Base-by-base conservation (phyloP, 2,329 filamentous ascomycete genomes). In the Arthroderma sp. region DNA sequence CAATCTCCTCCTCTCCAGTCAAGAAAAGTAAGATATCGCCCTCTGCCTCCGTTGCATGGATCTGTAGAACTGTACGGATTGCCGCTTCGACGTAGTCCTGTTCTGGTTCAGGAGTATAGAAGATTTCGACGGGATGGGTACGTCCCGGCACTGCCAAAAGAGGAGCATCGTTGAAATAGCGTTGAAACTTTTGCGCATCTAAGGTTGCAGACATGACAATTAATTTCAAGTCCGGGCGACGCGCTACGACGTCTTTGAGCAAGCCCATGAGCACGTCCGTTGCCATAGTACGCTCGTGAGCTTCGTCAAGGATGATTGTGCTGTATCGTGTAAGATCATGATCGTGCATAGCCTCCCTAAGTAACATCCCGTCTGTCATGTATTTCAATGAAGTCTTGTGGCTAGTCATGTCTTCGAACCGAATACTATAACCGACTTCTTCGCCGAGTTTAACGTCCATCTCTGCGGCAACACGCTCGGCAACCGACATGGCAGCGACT, bases 361-460 rank as follows among this genome's bases (percentile, higher is more conserved):
- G 74, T 57, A 98, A 79, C 83, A 98, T 96, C 77, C 93, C 93
- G 60, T 98, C 91, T 38, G 93, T 98, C 91, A 98, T 98, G 72
- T 98, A 98, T 72, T 98, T 98, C 61, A 98, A 77, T 49, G 93
- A 78, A 1, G 91, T 98, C 65, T 85, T 87, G 47, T 80, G 78
- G 42, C 83, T 77, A 1, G 91, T 96, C 69, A 80, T 84, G 64
- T 98, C 91, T 66, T 98, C 93, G 66, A 98, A 98, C 72, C 91
- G 86, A 63, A 98, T 96, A 64, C 86, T 96, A 71, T 96, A 98
- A 65, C 91, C 91, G 45, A 98, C 88, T 67, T 96, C 89, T 54
- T 95, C 80, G 48, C 91, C 91, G 28, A 98, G 75, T 48, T 75
- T 79, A 53, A 95, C 89, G 60, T 96, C 91, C 74, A 98, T 83